Evolutionary conservation across 2,329 filamentous ascomycete genomes (phyloP).

Genomic region (Ophidiomyces ophidiicola): DNA sequence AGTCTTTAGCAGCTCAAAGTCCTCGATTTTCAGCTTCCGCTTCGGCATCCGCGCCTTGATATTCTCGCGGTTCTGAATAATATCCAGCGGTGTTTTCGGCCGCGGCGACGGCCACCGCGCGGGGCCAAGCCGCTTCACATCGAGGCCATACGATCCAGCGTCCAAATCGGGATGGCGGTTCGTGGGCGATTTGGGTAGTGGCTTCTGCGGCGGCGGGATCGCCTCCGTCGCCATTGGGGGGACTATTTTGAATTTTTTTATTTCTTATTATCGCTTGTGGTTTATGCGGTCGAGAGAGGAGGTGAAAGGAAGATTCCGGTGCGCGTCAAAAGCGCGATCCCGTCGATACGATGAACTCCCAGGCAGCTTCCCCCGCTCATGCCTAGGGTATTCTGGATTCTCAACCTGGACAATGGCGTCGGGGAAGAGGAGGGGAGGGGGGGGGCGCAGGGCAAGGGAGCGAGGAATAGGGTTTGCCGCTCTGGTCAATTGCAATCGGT

Average conservation of each 20-base stretch:
- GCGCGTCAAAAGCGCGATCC: no score
- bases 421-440: no score
- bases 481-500: not conserved
- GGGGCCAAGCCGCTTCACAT: slow-evolving; percentile 23
- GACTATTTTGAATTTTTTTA: slow-evolving; percentile 14
- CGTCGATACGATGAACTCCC: no score
- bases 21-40: slow-evolving; percentile 28
- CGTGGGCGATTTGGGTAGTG: slow-evolving; percentile 16
- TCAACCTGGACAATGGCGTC: no score
- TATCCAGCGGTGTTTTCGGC: slow-evolving; percentile 27
- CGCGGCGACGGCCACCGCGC: slow-evolving; percentile 22
- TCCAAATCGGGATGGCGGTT: slow-evolving; percentile 9
- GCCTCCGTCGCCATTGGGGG: slow-evolving; percentile 32
- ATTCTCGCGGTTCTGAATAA: slow-evolving; percentile 29
- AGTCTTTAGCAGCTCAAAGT: slow-evolving; percentile 39
- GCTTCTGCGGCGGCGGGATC: slow-evolving; percentile 20
- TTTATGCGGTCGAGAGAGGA: not conserved
- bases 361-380: no score
- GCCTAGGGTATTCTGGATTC: no score
- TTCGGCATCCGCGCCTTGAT: slow-evolving; percentile 30
- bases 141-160: slow-evolving; percentile 17
- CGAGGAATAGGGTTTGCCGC: no score
- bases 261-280: no score
- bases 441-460: no score
- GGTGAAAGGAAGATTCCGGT: no score